These are phyloP conservation scores for Trichomonas tenax DNA, from an alignment of 208 protist genomes.

Conservation along the genomic window DNA sequence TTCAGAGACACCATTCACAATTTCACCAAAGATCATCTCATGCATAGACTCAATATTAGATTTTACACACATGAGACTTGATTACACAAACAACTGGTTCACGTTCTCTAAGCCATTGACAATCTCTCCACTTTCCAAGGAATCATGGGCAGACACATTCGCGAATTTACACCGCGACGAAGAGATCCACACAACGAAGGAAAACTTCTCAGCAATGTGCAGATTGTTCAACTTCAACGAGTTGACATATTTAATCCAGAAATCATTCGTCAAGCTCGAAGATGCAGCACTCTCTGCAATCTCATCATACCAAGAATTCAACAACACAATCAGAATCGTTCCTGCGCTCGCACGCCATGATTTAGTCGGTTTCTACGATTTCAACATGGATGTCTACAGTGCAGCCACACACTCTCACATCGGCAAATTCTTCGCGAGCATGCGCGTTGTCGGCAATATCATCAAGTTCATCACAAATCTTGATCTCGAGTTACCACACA, in stretches of 20 bases:
- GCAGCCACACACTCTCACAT: background rate
- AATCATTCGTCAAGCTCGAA: background rate
- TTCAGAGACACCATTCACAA: background rate
- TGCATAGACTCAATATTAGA: background rate
- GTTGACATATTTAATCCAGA: background rate
- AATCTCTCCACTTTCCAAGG: background rate
- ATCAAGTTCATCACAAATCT: background rate
- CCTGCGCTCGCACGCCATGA: background rate
- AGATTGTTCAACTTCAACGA: background rate
- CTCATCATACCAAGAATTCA: background rate
- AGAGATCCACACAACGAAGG: background rate
- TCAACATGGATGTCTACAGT: background rate
- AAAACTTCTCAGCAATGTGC: background rate
- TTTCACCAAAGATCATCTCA: background rate
- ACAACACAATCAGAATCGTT: background rate
- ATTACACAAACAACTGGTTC: background rate
- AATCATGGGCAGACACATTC: background rate
- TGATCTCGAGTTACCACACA: background rate
- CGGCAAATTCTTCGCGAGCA: background rate
- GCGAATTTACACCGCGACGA: background rate
- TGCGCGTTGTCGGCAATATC: background rate
- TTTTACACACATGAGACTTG: background rate
- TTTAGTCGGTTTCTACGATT: background rate
- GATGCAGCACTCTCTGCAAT: background rate
- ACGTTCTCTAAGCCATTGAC: background rate